Percentiles rank a stretch among this genome's conserved stretches.
These are phyloP conservation scores for Mycosphaerella arachidis DNA, from an alignment of 2,329 filamentous ascomycete species.

Conservation along the genomic window DNA sequence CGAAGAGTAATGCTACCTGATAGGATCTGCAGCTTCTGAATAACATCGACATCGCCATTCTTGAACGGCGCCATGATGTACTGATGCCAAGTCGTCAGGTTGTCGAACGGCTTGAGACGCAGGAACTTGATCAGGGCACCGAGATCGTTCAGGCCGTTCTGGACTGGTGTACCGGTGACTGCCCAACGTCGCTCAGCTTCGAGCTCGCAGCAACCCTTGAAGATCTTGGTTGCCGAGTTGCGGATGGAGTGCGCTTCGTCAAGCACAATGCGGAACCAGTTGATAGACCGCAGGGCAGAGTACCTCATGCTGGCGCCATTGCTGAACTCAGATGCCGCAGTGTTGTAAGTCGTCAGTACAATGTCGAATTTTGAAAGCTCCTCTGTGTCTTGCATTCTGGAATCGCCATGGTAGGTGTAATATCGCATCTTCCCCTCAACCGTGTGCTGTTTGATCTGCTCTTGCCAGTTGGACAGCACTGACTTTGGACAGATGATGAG, in stretches of 20 bases:
- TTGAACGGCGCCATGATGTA: conserved; percentile 85
- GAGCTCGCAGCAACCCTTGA: conserved; percentile 76
- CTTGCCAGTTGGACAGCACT: conserved; percentile 90
- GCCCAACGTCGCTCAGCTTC: conserved; percentile 84
- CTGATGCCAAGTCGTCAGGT: conserved; percentile 67
- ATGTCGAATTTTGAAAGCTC: conserved; percentile 72
- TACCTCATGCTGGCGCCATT: conserved; percentile 41
- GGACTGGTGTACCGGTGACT: conserved; percentile 93
- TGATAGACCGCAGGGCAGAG: conserved; percentile 66
- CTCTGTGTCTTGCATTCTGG: conserved; percentile 63
- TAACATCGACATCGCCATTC: conserved; percentile 73
- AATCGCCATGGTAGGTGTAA: conserved; percentile 82
- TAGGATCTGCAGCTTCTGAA: conserved; percentile 79
- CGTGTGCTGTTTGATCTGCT: conserved; percentile 82
- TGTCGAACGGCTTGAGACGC: conserved; percentile 77
- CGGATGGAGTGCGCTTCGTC: conserved; percentile 96
- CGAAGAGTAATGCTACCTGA: conserved; percentile 93
- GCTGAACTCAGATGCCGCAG: conserved; percentile 66
- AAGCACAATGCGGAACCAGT: conserved; percentile 89
- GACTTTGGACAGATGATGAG: conserved; percentile 85
- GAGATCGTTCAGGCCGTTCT: conserved; percentile 88
- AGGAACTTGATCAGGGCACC: conserved; percentile 83
- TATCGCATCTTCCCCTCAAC: conserved; percentile 60
- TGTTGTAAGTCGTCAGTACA: conserved; percentile 89
- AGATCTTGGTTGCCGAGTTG: conserved; percentile 74